Base-by-base conservation (phyloP, 2,329 filamentous ascomycete genomes). In the Fusarium robinianum region DNA sequence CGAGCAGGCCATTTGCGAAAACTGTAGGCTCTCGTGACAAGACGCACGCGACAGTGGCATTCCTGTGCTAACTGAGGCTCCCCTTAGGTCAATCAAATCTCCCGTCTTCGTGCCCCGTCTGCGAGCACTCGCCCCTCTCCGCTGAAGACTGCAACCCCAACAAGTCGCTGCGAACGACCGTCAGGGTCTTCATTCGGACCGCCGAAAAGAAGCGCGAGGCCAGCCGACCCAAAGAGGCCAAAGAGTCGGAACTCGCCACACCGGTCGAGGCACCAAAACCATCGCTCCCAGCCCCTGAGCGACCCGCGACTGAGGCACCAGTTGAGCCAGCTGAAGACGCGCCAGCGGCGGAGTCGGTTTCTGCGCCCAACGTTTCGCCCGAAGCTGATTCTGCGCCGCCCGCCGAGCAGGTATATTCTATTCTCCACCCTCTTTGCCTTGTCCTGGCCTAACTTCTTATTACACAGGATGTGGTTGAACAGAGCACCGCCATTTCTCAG, bases 1-100 rank as follows among this genome's bases (percentile, higher is more conserved):
- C 69, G 94, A 96, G 64, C 92, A 95, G 65, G 85, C 88, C 26
- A 95, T 97, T 46, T 97, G 94, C 75, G 87, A 92, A 64, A 79
- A 76, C 55, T 99, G 94, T 96, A 51, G 41, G 59, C 45, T 16
- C 8, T 9, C 22, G 16, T 15, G 22, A 7, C 14, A 15, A 26
- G 10, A 36, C n/a, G 6, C 8, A 22, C 31, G 16, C 7, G n/a
- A 5, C 19, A 31, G 6, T 15, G 7, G 17, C 14, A 6, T 12
- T 26, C 5, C 15, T 34, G 5, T 34, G 10, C 19, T 34, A 18
- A 34, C 31, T 18, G 22, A n/a, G 16, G 9, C 19, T 12, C 30
- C 24, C 23, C 34, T 57, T 55, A 92, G 84, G 90, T 67, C 90
- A 95, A 68, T 76, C 82, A 6, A 84, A 83, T 17, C 76, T 95